Evolutionary conservation across 1,139 yeast species (phyloP), one percentile per base, ranked within the genome.

Genomic region (Protomyces gravidus): DNA sequence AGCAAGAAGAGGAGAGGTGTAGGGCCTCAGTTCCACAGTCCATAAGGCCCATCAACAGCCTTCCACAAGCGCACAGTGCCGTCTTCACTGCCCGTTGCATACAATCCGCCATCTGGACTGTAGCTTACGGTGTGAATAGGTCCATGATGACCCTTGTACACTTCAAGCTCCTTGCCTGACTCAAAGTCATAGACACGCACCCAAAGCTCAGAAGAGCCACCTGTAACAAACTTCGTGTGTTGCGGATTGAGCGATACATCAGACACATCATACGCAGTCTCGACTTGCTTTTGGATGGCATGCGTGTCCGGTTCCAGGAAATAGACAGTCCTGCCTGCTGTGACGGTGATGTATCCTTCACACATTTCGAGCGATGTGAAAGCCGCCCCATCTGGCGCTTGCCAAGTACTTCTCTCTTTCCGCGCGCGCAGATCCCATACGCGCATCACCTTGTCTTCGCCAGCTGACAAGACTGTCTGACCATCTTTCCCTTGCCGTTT

Each of bases 11-110:
- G n/a, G 36, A 13, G n/a, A 15, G 36, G 3, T 7, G 11, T 5
- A 7, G 2, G 13, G 36, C 36, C 50, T 53, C 51, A 53, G 40
- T 51, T 62, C 76, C 76, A 73, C 42, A 73, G 63, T 2, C 76
- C 76, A 55, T 71, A 73, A 2, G 72, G 68, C 1, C 70, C 74
- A 5, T 63, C 55, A 3, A 61, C 63, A 23, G 67, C 65, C 59
- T 72, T 72, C 90, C 89, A 85, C 39, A 85, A 73, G 55, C 89
- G 73, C 17, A 84, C 83, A 2, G 84, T 72, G 9, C 89, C 89
- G 67, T 85, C 89, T 61, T 81, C 83, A 2, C 86, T 80, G 48
- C 89, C 89, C 0, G 88, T 80, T 0, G 86, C 89, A 63, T 78
- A 68, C 17, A 72, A 49, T 25, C 66, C 63, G 1, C 74, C 73